Conservation (phyloP, 2,329 filamentous ascomycete species). For the Aspergillus oerlinghausenensis region DNA sequence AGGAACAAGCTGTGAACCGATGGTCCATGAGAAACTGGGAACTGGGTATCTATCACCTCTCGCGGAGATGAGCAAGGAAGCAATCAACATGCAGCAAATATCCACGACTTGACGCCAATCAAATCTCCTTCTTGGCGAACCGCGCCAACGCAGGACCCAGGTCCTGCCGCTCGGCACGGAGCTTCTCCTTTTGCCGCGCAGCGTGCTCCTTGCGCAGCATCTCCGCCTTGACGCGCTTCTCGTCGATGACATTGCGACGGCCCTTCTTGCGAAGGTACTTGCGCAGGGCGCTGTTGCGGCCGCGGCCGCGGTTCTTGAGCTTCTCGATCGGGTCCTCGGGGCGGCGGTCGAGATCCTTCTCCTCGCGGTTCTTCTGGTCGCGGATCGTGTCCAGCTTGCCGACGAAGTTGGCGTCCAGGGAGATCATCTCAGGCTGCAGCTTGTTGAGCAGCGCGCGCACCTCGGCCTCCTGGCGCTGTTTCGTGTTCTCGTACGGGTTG, state of each 20-base stretch:
- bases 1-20: background rate
- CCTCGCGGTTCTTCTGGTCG: constrained; percentile 69
- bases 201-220: constrained; percentile 68
- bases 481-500: constrained; percentile 91
- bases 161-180: constrained; percentile 65
- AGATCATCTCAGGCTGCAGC: constrained; percentile 94
- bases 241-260: constrained; percentile 90
- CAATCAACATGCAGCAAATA: constrained; percentile 3
- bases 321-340: constrained; percentile 55
- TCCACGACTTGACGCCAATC: constrained; percentile 5
- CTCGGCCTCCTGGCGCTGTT: constrained; percentile 88
- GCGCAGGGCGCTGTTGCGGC: constrained; percentile 82
- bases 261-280: constrained; percentile 90
- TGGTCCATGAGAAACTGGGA: background rate
- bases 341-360: constrained; percentile 73
- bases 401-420: constrained; percentile 85
- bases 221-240: constrained; percentile 82
- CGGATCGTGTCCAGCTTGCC: constrained; percentile 80
- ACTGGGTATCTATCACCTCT: constrained; percentile 12
- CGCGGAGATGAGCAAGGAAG: constrained; percentile 4
- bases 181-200: constrained; percentile 63
- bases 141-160: constrained; percentile 80
- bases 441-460: constrained; percentile 90
- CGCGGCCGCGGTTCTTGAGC: constrained; percentile 71
- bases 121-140: constrained; percentile 66